Evolutionary conservation across 768 basidiomycete genomes (phyloP).

Genomic region (Calvatia gigantea): DNA sequence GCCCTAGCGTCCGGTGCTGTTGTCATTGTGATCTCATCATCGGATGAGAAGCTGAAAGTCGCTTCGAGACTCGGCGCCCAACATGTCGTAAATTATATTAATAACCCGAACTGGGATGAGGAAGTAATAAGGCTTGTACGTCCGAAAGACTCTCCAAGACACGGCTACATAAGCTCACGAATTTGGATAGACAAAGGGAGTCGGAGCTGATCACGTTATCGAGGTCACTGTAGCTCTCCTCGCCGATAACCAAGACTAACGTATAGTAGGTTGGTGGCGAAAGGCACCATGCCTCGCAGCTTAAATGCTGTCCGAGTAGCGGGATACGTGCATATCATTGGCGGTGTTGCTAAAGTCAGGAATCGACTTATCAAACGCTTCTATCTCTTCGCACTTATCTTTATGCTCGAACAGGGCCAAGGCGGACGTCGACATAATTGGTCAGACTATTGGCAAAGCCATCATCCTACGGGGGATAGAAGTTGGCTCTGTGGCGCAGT

Average conservation of each 20-base stretch:
- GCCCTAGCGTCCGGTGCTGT: constrained; percentile 60
- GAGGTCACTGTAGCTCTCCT: constrained; percentile 20
- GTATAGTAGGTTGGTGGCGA: constrained; percentile 50
- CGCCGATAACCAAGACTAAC: not conserved
- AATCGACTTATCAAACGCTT: too few species aligned
- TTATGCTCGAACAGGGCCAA: not conserved
- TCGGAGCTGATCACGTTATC: constrained; percentile 36
- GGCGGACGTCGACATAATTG: constrained; percentile 26
- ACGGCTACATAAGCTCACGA: not conserved
- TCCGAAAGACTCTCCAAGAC: not conserved
- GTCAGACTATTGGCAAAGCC: constrained; percentile 32
- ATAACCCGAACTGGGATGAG: constrained; percentile 53
- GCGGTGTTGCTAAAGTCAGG: constrained; percentile 41
- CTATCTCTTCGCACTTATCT: too few species aligned
- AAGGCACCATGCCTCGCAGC: constrained; percentile 45
- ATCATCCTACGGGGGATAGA: constrained; percentile 48
- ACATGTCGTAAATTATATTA: constrained; percentile 61
- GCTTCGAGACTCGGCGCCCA: constrained; percentile 50
- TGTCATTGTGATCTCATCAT: constrained; percentile 66
- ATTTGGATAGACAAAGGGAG: constrained; percentile 30
- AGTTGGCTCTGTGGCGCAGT: constrained; percentile 59
- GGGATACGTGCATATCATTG: constrained; percentile 49
- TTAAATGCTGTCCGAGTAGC: constrained; percentile 34
- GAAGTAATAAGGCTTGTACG: constrained; percentile 43
- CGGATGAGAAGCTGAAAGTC: constrained; percentile 56